Evolutionary conservation across 2,329 filamentous ascomycete species (phyloP).

Genomic region (Colletotrichum karsti): DNA sequence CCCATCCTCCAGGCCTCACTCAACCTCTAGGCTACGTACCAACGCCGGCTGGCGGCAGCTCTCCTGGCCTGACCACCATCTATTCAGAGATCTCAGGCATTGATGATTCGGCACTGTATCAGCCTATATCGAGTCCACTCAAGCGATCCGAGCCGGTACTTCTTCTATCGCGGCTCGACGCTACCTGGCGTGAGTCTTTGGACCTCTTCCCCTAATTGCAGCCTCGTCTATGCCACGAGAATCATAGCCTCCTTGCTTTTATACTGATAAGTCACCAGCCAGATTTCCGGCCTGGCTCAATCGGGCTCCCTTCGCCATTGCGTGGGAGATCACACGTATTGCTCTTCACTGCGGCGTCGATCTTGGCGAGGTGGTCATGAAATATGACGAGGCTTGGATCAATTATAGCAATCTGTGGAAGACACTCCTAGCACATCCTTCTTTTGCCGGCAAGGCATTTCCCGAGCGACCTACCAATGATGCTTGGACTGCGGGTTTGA

Average conservation of each 20-base stretch:
- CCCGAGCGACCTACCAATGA: constrained; percentile 54
- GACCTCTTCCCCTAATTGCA: background rate
- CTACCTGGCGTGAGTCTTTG: background rate
- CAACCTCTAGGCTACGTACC: background rate
- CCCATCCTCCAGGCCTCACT: background rate
- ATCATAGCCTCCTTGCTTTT: background rate
- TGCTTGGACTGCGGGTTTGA: constrained; percentile 56
- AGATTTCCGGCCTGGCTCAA: constrained; percentile 38
- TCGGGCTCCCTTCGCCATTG: constrained; percentile 55
- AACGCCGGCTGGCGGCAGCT: background rate
- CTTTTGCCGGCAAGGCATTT: constrained; percentile 53
- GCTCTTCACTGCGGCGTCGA: constrained; percentile 55
- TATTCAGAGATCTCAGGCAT: background rate
- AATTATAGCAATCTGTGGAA: constrained; percentile 54
- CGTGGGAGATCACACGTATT: constrained; percentile 62
- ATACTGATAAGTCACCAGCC: background rate
- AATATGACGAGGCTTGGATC: constrained; percentile 49
- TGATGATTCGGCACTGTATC: background rate
- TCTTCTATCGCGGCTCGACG: constrained; percentile 11
- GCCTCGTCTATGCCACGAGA: background rate
- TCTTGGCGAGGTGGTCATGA: constrained; percentile 42
- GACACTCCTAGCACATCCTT: constrained; percentile 45
- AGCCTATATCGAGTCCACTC: background rate
- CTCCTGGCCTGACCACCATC: background rate
- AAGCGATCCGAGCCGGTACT: constrained; percentile 1